Evolutionary conservation across 2,329 filamentous ascomycete species (phyloP), one percentile per base, ranked within the genome.

Genomic region (Elsinoe fawcettii): DNA sequence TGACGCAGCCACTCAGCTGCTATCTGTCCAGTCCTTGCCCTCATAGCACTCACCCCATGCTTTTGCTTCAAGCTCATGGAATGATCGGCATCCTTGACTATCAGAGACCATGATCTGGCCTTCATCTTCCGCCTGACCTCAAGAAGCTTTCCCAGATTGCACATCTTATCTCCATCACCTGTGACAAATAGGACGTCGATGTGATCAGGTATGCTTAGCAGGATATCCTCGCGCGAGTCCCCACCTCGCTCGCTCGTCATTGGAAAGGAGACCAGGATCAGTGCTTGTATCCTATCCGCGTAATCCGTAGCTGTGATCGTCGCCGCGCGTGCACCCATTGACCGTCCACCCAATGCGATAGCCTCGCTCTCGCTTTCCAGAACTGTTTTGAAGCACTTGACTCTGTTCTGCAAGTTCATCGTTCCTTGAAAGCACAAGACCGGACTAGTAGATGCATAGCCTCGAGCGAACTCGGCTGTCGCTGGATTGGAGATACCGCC

Each of bases 261-360:
- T 2, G 73, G 74, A 58, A 74, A 76, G 23, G 69, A 73, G 1
- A 74, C 68, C 1, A 75, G 66, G 1, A 75, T 61, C 22, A 75
- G 56, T 3, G 63, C 58, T 11, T 46, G 60, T 8, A 61, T 58
- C 2, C 55, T 51, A 22, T 60, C 59, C 2, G 44, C n/a, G 7
- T 63, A 32, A 20, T 71, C 65, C 2, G 62, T 63, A 0, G 69
- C 70, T 2, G 73, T 69, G 14, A 73, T 66, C 4, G 70, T 69
- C 2, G 74, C 74, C 3, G 74, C 73, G 14, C 73, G 65, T 8
- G 73, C 69, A 7, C 74, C 74, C 73, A 75, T 75, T 41, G 72
- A 75, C 2, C 73, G 62, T 1, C 74, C 74, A 1, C 73, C 73
- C 1, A 75, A 58, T 2, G 67, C 61, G 5, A 64, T 30, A 5